These are phyloP conservation scores for Wickerhamiella nectarea DNA, from an alignment of 805 yeast genomes.

Conservation along the genomic window DNA sequence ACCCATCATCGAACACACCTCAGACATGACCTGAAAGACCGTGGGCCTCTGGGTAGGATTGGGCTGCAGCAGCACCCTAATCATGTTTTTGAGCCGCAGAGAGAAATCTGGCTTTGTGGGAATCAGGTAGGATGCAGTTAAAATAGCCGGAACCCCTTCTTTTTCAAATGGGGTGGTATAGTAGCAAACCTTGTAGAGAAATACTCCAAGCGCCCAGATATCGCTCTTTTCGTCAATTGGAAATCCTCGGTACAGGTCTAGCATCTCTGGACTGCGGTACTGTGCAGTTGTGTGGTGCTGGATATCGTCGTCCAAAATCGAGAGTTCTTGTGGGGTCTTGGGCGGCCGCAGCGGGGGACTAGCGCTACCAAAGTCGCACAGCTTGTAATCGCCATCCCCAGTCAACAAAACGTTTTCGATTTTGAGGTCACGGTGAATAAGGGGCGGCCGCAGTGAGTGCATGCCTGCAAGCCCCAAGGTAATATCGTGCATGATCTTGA, in stretches of 20 bases:
- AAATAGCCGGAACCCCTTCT: slow-evolving; percentile 70
- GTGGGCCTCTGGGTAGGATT: slow-evolving; percentile 77
- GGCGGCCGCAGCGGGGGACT: slow-evolving; percentile 62
- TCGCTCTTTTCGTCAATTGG: slow-evolving; percentile 89
- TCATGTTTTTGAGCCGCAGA: slow-evolving; percentile 56
- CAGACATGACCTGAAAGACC: slow-evolving; percentile 60
- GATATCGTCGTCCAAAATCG: slow-evolving; percentile 67
- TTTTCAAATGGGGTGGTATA: slow-evolving; percentile 88
- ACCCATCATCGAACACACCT: slow-evolving; percentile 47
- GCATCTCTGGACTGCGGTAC: slow-evolving; percentile 92
- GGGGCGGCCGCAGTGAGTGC: slow-evolving; percentile 55
- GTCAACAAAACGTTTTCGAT: slow-evolving; percentile 80
- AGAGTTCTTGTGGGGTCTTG: slow-evolving; percentile 56
- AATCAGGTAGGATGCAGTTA: slow-evolving; percentile 70
- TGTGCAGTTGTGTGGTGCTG: slow-evolving; percentile 91
- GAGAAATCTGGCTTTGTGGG: slow-evolving; percentile 59
- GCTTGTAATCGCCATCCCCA: slow-evolving; percentile 55
- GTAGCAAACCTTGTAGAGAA: slow-evolving; percentile 77
- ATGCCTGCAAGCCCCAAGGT: slow-evolving; percentile 67
- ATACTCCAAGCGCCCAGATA: slow-evolving; percentile 94
- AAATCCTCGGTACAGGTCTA: slow-evolving; percentile 65
- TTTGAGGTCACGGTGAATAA: slow-evolving; percentile 86
- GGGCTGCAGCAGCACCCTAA: slow-evolving; percentile 67
- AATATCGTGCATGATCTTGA: slow-evolving; percentile 73
- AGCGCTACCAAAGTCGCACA: slow-evolving; percentile 91